Conservation (phyloP, 139 green algal genomes). For the Chlamydomonas applanata region DNA sequence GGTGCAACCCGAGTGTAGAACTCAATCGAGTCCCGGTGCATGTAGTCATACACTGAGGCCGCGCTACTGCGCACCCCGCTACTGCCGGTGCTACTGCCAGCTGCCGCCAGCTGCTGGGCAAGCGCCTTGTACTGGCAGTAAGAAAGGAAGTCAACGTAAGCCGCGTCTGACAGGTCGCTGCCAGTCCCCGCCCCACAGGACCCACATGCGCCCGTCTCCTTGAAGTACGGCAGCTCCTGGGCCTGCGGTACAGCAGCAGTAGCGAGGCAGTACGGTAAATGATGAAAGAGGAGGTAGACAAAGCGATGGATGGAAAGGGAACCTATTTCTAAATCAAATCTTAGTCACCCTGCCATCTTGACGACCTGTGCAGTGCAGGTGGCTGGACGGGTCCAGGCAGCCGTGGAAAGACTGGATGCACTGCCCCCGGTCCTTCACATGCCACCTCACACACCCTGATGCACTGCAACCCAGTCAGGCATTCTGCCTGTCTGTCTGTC, state of each 20-base stretch:
- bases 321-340: too few species aligned
- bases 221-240: not conserved
- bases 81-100: not conserved
- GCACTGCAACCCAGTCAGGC: too few species aligned
- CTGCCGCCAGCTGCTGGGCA: not conserved
- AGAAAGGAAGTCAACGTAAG: constrained; percentile 4
- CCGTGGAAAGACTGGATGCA: too few species aligned
- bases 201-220: not conserved
- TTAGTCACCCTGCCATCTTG: too few species aligned
- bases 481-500: too few species aligned
- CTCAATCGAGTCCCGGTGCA: not conserved
- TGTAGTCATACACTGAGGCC: not conserved
- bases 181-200: not conserved
- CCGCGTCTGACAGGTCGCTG: not conserved
- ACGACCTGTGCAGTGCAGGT: too few species aligned
- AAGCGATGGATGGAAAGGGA: too few species aligned
- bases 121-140: constrained; percentile 8
- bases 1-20: not conserved
- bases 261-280: too few species aligned
- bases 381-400: too few species aligned
- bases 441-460: too few species aligned
- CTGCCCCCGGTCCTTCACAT: too few species aligned
- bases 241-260: not conserved
- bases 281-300: too few species aligned
- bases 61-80: not conserved